Evolutionary conservation across 2,329 filamentous ascomycete species (phyloP), one percentile per base, ranked within the genome.

Genomic region (Sarocladium oryzae): DNA sequence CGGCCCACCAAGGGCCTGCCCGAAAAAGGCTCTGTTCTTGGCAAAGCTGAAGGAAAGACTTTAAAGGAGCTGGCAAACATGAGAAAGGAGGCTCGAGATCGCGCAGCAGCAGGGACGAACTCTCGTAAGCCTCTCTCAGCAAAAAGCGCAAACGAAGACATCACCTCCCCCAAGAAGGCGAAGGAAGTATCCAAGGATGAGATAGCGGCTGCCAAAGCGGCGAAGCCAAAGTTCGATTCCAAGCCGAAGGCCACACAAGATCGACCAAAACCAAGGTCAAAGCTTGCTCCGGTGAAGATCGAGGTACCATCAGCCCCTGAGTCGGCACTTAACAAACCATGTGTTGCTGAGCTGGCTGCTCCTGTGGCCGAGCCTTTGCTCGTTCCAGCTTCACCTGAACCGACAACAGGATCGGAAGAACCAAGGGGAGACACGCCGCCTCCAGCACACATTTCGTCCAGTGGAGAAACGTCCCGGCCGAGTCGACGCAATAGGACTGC

Each of bases 401-500:
- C 69, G 21, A 65, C 65, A n/a, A 60, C 64, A 8, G 57, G 33
- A 4, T 32, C 60, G 16, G 58, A 61, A 50, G 66, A 66, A 18
- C 65, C 61, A 15, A 59, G 64, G 37, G 65, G 72, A 51, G 81
- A 82, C 57, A 84, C 82, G 0, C 81, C 82, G 2, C 82, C 82
- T 4, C 81, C 81, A 4, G 65, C 70, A 15, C 77, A 84, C 56
- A 76, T 84, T 32, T 78, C 75, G 7, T 69, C 68, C 7, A 73
- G 66, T 32, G 75, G 77, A 48, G 78, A 85, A 57, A 77, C 77
- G 24, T 74, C 79, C 24, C 77, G 88, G 40, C 79, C 81, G 20
- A 85, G 83, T 58, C 75, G 88, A 57, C 79, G 88, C 56, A 80
- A 81, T 45, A 76, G 85, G 59, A 71, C 80, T 10, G 76, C 82